These are phyloP conservation scores for Tetrapisispora phaffii DNA, from an alignment of 805 yeast genomes.

Conservation along the genomic window DNA sequence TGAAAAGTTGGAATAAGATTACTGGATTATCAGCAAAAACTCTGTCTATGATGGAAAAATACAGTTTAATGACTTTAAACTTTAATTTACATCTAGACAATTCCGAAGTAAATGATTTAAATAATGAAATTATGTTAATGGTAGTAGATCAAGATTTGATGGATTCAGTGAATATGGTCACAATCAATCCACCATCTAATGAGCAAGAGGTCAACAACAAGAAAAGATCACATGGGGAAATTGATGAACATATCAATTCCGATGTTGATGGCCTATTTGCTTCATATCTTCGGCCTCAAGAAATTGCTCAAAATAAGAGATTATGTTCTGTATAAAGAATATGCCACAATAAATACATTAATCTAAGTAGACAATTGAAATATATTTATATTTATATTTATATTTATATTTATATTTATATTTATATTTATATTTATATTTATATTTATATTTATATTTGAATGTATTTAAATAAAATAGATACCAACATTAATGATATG, in stretches of 20 bases:
- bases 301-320: not conserved
- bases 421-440: too few species aligned
- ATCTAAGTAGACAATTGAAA: not conserved
- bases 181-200: not conserved
- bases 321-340: not conserved
- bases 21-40: constrained; percentile 15
- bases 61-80: constrained; percentile 17
- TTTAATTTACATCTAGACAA: constrained; percentile 8
- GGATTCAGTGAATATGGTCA: not conserved
- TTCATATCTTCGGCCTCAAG: constrained; percentile 3
- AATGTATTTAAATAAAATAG: not conserved
- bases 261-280: not conserved
- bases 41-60: constrained; percentile 20
- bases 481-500: not conserved
- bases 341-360: not conserved
- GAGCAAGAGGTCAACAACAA: not conserved
- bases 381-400: too few species aligned
- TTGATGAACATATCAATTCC: not conserved
- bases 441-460: too few species aligned
- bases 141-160: not conserved
- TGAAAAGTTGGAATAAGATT: constrained; percentile 21
- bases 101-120: not conserved
- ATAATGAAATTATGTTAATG: not conserved
- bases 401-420: too few species aligned
- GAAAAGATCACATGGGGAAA: not conserved